Evolutionary conservation across 345 rosid species (phyloP).

Genomic region (Aegle marmelos): DNA sequence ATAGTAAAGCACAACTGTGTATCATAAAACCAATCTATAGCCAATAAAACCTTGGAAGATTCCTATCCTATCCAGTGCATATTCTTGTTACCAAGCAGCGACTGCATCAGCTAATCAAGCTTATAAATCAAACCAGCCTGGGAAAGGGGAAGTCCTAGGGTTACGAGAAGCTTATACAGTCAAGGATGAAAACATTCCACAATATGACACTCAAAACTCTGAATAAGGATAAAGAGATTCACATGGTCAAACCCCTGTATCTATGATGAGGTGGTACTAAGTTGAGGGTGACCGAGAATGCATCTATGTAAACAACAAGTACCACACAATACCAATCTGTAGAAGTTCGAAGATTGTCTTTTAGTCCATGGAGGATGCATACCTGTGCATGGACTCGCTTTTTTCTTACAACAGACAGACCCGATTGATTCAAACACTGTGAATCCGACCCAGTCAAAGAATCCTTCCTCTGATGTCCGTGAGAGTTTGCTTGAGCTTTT

Average conservation of each 20-base stretch:
- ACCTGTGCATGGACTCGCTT: conserved; percentile 94
- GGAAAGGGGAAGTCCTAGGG: background rate
- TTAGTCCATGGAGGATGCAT: conserved; percentile 21
- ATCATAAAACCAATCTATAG: conserved; percentile 11
- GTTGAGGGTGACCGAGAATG: background rate
- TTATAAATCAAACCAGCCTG: background rate
- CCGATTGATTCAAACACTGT: conserved; percentile 67
- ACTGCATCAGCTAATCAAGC: background rate
- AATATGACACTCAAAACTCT: background rate
- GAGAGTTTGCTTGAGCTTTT: conserved; percentile 63
- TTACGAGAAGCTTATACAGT: background rate
- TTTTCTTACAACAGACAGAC: conserved; percentile 70
- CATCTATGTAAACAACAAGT: background rate
- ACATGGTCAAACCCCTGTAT: background rate
- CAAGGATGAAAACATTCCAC: background rate
- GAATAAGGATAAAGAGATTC: background rate
- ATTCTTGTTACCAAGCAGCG: background rate
- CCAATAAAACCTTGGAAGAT: background rate
- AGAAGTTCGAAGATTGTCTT: too few relatives aligned
- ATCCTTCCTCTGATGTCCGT: conserved; percentile 73
- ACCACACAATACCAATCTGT: background rate
- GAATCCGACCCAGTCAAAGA: conserved; percentile 61
- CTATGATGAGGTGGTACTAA: background rate
- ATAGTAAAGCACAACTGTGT: conserved; percentile 3
- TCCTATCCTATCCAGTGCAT: background rate